phyloP scores from a whole-genome alignment of 805 yeast genomes.

The Teunomyces cretensis region DNA sequence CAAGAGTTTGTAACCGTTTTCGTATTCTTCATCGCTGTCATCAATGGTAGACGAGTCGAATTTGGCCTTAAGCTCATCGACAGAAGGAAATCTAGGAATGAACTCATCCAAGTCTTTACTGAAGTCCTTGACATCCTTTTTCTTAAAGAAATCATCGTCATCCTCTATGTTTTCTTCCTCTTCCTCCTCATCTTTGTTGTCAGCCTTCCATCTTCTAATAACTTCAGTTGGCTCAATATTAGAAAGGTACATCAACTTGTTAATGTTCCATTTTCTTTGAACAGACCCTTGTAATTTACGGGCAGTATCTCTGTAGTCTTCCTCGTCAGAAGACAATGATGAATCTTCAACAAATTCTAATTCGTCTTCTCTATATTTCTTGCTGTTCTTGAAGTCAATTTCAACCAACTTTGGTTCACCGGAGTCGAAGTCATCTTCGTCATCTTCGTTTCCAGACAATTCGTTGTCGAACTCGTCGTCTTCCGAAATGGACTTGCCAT shows the following conservation, averaged over 20 bases:
- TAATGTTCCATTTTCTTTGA: slow-evolving; percentile 71
- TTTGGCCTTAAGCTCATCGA: slow-evolving; percentile 46
- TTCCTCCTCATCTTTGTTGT: slow-evolving; percentile 44
- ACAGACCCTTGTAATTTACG: slow-evolving; percentile 54
- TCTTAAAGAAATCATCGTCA: slow-evolving; percentile 52
- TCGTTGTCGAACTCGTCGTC: slow-evolving; percentile 44
- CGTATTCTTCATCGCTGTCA: slow-evolving; percentile 36
- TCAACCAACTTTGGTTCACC: slow-evolving; percentile 46
- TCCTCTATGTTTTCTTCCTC: slow-evolving; percentile 40
- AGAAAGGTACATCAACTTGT: slow-evolving; percentile 75
- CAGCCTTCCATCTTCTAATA: slow-evolving; percentile 66
- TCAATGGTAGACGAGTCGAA: slow-evolving; percentile 38
- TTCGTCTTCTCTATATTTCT: slow-evolving; percentile 33
- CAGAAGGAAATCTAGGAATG: slow-evolving; percentile 33
- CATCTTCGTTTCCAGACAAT: slow-evolving; percentile 45
- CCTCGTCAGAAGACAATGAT: slow-evolving; percentile 42
- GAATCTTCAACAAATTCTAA: slow-evolving; percentile 49
- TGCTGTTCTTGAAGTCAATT: slow-evolving; percentile 43
- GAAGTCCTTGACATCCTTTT: slow-evolving; percentile 32
- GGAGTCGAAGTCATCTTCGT: slow-evolving; percentile 30
- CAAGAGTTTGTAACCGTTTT: slow-evolving; percentile 41
- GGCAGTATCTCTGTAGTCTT: slow-evolving; percentile 53
- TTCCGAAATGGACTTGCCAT: slow-evolving; percentile 52
- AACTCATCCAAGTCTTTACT: slow-evolving; percentile 38
- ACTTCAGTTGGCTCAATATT: slow-evolving; percentile 75